Evolutionary conservation across 371 early-diverging fungal genomes (phyloP).

Genomic region (Mortierella sp.): DNA sequence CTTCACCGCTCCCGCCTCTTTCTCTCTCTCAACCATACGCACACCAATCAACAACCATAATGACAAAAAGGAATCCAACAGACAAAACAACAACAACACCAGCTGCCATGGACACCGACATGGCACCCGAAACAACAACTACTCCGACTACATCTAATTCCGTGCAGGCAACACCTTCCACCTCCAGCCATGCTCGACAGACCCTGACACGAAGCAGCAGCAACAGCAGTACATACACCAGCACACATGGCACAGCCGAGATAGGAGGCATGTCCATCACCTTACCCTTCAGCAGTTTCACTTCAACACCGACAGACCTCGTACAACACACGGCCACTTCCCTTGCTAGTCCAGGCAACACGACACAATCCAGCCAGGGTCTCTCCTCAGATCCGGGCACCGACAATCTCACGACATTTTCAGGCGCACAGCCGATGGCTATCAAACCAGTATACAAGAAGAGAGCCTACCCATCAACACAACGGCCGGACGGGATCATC

Average conservation of each 20-base stretch:
- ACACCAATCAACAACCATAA: background rate
- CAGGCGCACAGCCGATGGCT: constrained; percentile 28
- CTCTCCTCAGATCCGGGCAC: background rate
- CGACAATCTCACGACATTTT: background rate
- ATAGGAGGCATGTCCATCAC: constrained; percentile 20
- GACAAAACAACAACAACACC: background rate
- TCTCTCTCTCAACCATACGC: background rate
- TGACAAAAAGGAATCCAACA: background rate
- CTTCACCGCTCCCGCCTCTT: background rate
- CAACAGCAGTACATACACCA: background rate
- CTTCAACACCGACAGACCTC: background rate
- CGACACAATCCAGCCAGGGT: background rate
- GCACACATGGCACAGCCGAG: background rate
- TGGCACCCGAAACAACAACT: too few species aligned
- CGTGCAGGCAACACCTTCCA: background rate
- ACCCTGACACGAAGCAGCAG: background rate
- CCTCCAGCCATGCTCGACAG: background rate
- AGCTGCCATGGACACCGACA: background rate
- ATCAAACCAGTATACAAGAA: constrained; percentile 40
- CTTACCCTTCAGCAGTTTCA: constrained; percentile 17
- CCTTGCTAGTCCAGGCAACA: background rate
- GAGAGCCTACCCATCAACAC: constrained; percentile 9
- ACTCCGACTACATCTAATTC: background rate
- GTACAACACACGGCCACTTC: background rate
- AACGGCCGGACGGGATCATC: constrained; percentile 26